phyloP scores from a whole-genome alignment of 768 basidiomycete genomes.

The Fistulinella prunicolor region DNA sequence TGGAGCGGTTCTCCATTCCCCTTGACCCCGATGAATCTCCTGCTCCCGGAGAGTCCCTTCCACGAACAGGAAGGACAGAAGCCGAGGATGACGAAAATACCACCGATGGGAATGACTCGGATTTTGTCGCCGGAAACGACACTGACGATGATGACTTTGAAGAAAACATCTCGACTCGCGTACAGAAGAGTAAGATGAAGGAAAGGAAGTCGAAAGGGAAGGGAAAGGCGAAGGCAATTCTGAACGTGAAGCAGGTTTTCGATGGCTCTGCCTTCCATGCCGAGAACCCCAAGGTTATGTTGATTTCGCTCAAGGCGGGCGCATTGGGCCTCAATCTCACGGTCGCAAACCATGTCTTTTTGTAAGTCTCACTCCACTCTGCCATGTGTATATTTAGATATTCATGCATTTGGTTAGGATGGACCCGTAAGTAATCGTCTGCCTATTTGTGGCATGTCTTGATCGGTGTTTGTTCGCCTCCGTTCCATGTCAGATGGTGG shows the following conservation, averaged over 20 bases:
- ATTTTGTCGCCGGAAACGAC: constrained; percentile 32
- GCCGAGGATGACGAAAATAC: constrained; percentile 12
- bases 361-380: constrained; percentile 44
- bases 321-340: constrained; percentile 87
- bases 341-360: constrained; percentile 82
- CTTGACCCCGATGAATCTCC: constrained; percentile 37
- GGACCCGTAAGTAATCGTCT: constrained; percentile 66
- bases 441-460: constrained; percentile 8
- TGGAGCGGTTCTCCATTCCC: constrained; percentile 71
- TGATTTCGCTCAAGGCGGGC: constrained; percentile 85
- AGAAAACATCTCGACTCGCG: constrained; percentile 29
- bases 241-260: constrained; percentile 12
- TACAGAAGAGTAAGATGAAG: constrained; percentile 33
- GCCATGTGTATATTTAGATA: background rate
- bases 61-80: background rate
- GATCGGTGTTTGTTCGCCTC: constrained; percentile 6
- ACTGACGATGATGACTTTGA: constrained; percentile 32
- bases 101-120: constrained; percentile 32
- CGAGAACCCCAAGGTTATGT: constrained; percentile 72
- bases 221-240: constrained; percentile 29
- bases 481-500: constrained; percentile 59
- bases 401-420: constrained; percentile 45
- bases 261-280: constrained; percentile 24
- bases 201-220: constrained; percentile 40
- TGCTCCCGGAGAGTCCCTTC: constrained; percentile 16